Percentiles rank a stretch among this genome's conserved stretches.
phyloP scores from a whole-genome alignment of 2,329 filamentous ascomycete species.

The Karstenula rhodostoma region DNA sequence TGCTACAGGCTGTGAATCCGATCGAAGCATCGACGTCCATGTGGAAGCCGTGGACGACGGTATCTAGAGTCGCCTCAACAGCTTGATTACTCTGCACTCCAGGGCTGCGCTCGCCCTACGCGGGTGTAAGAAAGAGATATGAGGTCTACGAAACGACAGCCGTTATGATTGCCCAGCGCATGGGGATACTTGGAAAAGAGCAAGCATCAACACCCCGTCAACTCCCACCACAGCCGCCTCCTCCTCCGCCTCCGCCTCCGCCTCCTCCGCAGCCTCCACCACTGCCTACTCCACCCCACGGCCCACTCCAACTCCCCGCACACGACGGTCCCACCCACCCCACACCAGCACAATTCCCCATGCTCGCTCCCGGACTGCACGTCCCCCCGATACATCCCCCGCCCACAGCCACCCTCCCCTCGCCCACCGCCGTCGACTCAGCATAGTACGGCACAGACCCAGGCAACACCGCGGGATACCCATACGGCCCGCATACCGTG shows the following conservation, averaged over 20 bases:
- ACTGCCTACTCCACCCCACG: conserved; percentile 53
- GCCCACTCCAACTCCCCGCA: conserved; percentile 54
- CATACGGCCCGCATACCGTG: conserved; percentile 49
- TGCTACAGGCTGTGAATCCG: not conserved
- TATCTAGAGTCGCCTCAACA: too few relatives aligned
- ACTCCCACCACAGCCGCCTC: conserved; percentile 56
- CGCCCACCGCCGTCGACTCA: conserved; percentile 49
- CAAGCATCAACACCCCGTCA: conserved; percentile 38
- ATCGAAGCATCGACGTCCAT: not conserved
- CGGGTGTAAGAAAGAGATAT: too few relatives aligned
- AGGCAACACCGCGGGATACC: conserved; percentile 56
- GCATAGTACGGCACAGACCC: conserved; percentile 58
- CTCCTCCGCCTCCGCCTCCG: conserved; percentile 52
- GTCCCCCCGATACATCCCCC: not conserved
- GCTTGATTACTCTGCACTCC: too few relatives aligned
- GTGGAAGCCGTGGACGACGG: too few relatives aligned
- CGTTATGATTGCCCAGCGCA: too few relatives aligned
- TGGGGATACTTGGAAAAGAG: too few relatives aligned
- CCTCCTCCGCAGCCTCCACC: conserved; percentile 48
- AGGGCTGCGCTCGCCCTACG: too few relatives aligned
- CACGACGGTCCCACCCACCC: conserved; percentile 20
- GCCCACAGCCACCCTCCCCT: conserved; percentile 53
- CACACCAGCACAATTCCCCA: not conserved
- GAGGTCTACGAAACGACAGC: too few relatives aligned
- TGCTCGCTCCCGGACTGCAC: not conserved